Conservation (phyloP, 805 yeast genomes). For the Ogataea henricii region DNA sequence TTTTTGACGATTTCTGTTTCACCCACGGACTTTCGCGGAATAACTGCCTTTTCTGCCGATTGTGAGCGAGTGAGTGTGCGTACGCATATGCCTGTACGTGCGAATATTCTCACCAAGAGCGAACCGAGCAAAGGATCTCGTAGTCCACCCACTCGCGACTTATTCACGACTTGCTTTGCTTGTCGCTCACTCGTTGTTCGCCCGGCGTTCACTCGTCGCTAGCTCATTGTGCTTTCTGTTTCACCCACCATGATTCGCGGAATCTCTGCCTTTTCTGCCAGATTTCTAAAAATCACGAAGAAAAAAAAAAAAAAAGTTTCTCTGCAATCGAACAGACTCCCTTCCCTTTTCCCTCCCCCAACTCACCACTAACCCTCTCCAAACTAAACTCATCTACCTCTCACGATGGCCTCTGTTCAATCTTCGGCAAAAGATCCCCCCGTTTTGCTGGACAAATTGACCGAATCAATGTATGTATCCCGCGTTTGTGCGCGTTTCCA, state of each 20-base stretch:
- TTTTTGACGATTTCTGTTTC: no score
- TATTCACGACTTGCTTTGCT: no score
- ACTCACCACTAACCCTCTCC: neutral
- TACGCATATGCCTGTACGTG: no score
- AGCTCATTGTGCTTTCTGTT: slow-evolving; percentile 3
- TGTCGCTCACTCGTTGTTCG: no score
- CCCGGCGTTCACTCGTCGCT: neutral
- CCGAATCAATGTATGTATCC: slow-evolving; percentile 25
- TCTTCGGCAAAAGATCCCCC: neutral
- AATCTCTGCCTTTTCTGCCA: slow-evolving; percentile 22
- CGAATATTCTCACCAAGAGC: no score
- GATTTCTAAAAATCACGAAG: neutral
- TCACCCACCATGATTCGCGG: slow-evolving; percentile 9
- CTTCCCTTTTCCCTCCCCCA: neutral
- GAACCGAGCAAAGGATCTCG: no score
- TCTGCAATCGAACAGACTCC: neutral
- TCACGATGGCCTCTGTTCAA: neutral
- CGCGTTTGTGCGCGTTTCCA: neutral
- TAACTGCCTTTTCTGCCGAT: no score
- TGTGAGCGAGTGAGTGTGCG: no score
- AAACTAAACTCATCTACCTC: no score
- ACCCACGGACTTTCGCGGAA: no score
- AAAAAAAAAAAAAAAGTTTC: slow-evolving; percentile 1
- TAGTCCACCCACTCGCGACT: no score
- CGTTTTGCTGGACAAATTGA: slow-evolving; percentile 13